These are phyloP conservation scores for Podospora pseudocomata DNA, from an alignment of 495 filamentous ascomycete species.

Conservation along the genomic window DNA sequence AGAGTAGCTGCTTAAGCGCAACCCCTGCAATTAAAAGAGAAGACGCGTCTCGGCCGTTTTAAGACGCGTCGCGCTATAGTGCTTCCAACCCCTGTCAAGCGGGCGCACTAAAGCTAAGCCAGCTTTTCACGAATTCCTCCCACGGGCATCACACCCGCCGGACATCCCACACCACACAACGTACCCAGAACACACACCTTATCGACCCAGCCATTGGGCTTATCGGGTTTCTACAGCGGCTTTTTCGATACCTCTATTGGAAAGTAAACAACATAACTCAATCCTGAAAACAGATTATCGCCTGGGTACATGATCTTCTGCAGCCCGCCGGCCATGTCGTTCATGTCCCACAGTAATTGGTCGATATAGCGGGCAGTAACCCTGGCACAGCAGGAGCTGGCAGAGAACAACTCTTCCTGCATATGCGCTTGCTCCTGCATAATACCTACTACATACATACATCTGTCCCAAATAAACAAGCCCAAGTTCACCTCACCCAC, in stretches of 20 bases:
- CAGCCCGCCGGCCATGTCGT: slow-evolving; percentile 24
- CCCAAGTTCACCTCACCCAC: not conserved
- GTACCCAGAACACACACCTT: not conserved
- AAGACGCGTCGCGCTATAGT: slow-evolving; percentile 1
- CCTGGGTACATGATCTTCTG: slow-evolving; percentile 11
- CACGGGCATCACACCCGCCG: not conserved
- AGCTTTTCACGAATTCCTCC: not conserved
- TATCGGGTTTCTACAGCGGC: not conserved
- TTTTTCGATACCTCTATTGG: not conserved
- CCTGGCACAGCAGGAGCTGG: not conserved
- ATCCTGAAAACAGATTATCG: not conserved
- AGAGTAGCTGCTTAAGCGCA: not conserved
- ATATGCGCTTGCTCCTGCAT: not conserved
- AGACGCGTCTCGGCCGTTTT: not conserved
- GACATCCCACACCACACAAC: not conserved
- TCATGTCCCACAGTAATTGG: slow-evolving; percentile 33
- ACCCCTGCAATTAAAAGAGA: not conserved
- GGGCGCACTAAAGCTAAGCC: too few relatives aligned
- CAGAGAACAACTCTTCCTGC: slow-evolving; percentile 2
- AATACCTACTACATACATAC: not conserved
- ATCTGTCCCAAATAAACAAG: not conserved
- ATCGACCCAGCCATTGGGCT: not conserved
- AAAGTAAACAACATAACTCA: not conserved
- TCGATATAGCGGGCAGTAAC: slow-evolving; percentile 18
- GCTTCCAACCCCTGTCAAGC: not conserved